Base-by-base conservation (phyloP, 2,329 filamentous ascomycete species). In the Xylaria sp. region DNA sequence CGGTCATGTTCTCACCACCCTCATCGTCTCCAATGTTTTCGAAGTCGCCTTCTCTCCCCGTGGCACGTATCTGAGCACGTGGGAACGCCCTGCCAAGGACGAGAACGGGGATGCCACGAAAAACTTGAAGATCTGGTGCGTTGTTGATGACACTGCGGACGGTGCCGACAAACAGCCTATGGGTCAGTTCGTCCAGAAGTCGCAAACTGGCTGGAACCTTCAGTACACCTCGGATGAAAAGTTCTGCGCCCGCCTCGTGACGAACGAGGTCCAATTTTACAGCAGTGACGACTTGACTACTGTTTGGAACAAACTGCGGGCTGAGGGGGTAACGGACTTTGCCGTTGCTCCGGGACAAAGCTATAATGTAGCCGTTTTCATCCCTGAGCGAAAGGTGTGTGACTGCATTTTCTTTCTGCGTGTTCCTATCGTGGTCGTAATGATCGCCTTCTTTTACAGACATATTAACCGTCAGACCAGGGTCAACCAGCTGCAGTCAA, bases 181-280 rank as follows among this genome's bases (percentile, higher is more conserved):
- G 47, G 94, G 94, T 67, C 86, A 88, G 73, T 99, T 96, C 76
- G 95, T 99, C 69, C 95, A 99, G 79, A 97, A 97, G 84, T 91
- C 89, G 68, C 92, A 96, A 82, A 92, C 91, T 47, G 92, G 94
- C 73, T 98, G 94, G 94, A 98, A 97, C 76, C 83, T 99, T 75
- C 94, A 98, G 80, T 99, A 98, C 79, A 97, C 94, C 31, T 86
- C 87, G 62, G 95, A 99, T 75, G 95, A 99, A 84, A 87, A 89
- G 76, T 94, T 92, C 78, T 98, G 94, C 77, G 95, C 94, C 69
- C 92, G 95, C 70, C 85, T 89, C 66, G 94, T 98, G 72, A 97
- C 92, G 78, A 99, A 99, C 77, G 94, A 98, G 83, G 92, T 99
- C 60, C 95, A 98, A 73, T 97, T 99, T 78, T 98, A 94, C 82